A percentile compares a stretch with the other conserved stretches of the same genome.
These are phyloP conservation scores for Plantago ovata DNA, from an alignment of 257 asterid genomes.

Conservation along the genomic window DNA sequence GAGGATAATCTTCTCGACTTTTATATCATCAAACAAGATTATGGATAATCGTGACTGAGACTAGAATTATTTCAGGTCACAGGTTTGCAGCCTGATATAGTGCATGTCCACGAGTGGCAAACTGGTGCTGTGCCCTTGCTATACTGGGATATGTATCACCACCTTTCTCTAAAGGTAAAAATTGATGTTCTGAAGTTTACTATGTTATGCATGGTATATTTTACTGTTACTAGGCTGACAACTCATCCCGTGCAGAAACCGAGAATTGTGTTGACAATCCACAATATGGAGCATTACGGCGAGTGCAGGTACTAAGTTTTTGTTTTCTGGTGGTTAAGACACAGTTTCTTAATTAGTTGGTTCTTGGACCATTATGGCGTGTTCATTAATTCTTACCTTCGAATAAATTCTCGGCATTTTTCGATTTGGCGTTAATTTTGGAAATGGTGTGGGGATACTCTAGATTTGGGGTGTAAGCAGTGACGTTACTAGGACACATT, in stretches of 20 bases:
- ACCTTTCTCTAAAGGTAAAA: conserved; percentile 70
- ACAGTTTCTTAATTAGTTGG: too few species aligned
- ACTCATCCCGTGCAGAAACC: conserved; percentile 53
- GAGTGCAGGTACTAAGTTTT: conserved; percentile 65
- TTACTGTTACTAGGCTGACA: conserved; percentile 18
- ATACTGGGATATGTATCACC: conserved; percentile 87
- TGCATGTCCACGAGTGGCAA: conserved; percentile 96
- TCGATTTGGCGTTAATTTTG: too few species aligned
- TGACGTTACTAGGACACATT: too few species aligned
- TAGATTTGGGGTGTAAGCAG: too few species aligned
- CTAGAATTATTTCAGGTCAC: conserved; percentile 45
- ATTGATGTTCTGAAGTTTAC: not conserved
- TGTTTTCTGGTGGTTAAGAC: not conserved
- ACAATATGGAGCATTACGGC: conserved; percentile 95
- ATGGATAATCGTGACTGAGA: not conserved
- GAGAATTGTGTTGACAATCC: conserved; percentile 76
- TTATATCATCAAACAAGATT: conserved; percentile 8
- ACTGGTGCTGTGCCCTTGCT: conserved; percentile 72
- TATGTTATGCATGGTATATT: conserved; percentile 4
- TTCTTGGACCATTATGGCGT: too few species aligned
- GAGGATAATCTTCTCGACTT: not conserved
- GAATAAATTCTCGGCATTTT: too few species aligned
- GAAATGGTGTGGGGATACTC: too few species aligned
- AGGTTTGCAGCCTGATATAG: conserved; percentile 70
- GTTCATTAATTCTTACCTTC: too few species aligned